Evolutionary conservation across 768 basidiomycete genomes (phyloP), one percentile per base, ranked within the genome.

Genomic region (Kwoniella botswanensis): DNA sequence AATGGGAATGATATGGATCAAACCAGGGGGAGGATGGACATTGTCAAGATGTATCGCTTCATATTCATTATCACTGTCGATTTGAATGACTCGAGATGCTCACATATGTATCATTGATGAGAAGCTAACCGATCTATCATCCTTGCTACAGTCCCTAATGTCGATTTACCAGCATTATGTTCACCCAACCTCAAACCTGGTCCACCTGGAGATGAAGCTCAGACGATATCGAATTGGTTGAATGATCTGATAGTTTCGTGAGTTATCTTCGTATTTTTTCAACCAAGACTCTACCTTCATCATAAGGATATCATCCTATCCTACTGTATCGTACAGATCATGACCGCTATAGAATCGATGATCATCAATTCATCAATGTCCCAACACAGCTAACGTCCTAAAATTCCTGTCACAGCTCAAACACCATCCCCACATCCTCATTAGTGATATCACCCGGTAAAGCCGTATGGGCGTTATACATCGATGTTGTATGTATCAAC

Each of bases 171-270:
- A 2, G 92, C 96, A 0, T 87, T 98, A 67, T 98, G 94, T 80
- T 94, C 94, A 9, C 90, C 96, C 0, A 89, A 88, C 76, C 98
- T 97, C 86, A 95, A 94, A 77, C 92, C 96, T 44, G 97, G 97
- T 2, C 95, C 97, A 1, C 97, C 97, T 0, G 87, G 89, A 0
- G 95, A 98, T 71, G 95, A 98, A 80, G 94, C 95, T 0, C 97
- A 98, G 78, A 90, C 93, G 5, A 86, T 96, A 4, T 94, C 93
- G 0, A 91, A 93, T 75, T 86, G 92, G 70, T 82, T 99, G 67
- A 89, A 93, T 74, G 90, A 94, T 72, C 87, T 88, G 18, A 86
- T 97, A n/a, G 74, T 90, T 56, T 86, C 89, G 92, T 94, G 69
- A 63, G 91, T 64, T 62, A 3, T 35, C 35, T 35, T 35, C 35